Evolutionary conservation across 495 filamentous ascomycete species (phyloP).

Genomic region (Penicillium subrubescens): DNA sequence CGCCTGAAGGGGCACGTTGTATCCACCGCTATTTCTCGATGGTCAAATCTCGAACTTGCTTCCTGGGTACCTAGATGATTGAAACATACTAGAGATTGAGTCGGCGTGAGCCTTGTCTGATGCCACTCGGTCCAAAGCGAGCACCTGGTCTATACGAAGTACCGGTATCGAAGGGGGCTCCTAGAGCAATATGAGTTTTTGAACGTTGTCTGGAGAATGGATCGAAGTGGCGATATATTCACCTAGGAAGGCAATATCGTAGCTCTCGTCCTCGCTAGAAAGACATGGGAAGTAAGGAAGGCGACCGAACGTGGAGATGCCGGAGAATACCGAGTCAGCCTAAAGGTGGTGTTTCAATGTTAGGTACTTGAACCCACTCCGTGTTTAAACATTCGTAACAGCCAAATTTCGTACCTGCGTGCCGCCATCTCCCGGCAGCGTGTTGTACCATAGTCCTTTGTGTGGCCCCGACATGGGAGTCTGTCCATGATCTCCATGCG

Average conservation of each 20-base stretch:
- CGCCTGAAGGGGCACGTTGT: conserved; percentile 60
- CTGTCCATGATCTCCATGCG: conserved; percentile 57
- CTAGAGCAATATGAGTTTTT: conserved; percentile 25
- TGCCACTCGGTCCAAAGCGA: conserved; percentile 79
- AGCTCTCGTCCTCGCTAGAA: conserved; percentile 66
- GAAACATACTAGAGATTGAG: conserved; percentile 66
- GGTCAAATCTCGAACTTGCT: neutral
- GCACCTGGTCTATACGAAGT: conserved; percentile 81
- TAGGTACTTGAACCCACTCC: neutral
- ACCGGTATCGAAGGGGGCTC: conserved; percentile 66
- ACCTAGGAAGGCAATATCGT: conserved; percentile 84
- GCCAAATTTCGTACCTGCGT: conserved; percentile 51
- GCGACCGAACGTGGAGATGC: conserved; percentile 76
- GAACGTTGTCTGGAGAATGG: neutral
- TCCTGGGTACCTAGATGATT: neutral
- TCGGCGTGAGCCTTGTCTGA: conserved; percentile 75
- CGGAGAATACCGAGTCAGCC: conserved; percentile 74
- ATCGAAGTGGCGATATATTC: conserved; percentile 5
- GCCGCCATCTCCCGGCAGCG: conserved; percentile 66
- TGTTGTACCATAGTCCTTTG: conserved; percentile 64
- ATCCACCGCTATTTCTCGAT: conserved; percentile 47
- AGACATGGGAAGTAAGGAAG: conserved; percentile 79
- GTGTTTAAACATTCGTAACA: neutral
- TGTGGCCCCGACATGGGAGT: conserved; percentile 59
- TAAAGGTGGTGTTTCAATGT: conserved; percentile 22